phyloP scores from a whole-genome alignment of 2,329 filamentous ascomycete genomes.

The Incumbomyces delicatus region DNA sequence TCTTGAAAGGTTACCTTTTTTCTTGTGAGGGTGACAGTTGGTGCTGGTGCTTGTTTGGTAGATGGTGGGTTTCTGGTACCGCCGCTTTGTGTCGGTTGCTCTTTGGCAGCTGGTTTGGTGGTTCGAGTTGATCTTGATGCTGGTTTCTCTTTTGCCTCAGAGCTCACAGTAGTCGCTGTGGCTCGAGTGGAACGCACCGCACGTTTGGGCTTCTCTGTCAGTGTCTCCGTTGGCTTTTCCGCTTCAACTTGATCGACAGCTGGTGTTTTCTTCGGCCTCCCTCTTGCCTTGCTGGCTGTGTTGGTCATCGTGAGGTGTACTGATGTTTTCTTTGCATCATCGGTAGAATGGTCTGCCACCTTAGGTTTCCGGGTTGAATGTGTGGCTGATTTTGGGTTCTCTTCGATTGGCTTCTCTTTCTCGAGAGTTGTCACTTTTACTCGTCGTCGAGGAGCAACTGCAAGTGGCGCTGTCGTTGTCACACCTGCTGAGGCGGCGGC shows the following conservation, averaged over 20 bases:
- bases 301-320: neutral
- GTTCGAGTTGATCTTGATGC: neutral
- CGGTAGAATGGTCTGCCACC: conserved; percentile 2
- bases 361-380: conserved; percentile 10
- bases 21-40: conserved; percentile 25
- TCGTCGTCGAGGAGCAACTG: conserved; percentile 19
- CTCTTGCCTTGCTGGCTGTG: conserved; percentile 19
- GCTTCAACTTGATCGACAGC: conserved; percentile 5
- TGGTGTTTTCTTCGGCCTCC: conserved; percentile 21
- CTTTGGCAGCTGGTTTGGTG: neutral
- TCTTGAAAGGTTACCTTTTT: conserved; percentile 42
- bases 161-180: conserved; percentile 4
- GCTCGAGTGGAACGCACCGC: neutral
- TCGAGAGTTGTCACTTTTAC: conserved; percentile 19
- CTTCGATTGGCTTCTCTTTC: conserved; percentile 4
- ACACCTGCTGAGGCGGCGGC: conserved; percentile 3
- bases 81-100: neutral
- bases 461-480: conserved; percentile 7
- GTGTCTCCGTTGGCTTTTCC: neutral
- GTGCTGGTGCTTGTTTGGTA: neutral
- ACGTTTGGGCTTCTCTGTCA: conserved; percentile 3
- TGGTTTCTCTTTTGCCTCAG: conserved; percentile 4
- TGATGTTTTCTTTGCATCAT: conserved; percentile 4
- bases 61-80: neutral
- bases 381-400: conserved; percentile 7